A percentile compares a stretch with the other conserved stretches of the same genome.
Conservation (phyloP, 2,329 filamentous ascomycete species). For the Sporothrix globosa region DNA sequence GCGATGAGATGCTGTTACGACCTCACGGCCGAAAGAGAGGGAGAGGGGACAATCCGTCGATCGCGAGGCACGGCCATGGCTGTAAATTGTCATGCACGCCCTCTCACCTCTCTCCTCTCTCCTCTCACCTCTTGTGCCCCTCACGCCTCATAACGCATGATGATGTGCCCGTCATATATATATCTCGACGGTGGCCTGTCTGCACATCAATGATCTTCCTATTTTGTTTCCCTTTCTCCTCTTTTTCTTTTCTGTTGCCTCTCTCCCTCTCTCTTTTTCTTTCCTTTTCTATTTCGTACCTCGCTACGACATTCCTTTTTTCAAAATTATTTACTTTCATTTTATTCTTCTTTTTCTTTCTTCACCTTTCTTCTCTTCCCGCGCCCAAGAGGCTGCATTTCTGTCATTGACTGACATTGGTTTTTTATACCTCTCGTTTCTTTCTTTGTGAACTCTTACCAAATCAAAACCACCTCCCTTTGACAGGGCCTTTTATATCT, state of each 20-base stretch:
- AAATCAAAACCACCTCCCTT: constrained; percentile 30
- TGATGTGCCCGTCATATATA: constrained; percentile 28
- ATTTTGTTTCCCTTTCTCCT: constrained; percentile 19
- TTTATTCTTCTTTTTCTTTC: constrained; percentile 12
- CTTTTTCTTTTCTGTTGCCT: constrained; percentile 16
- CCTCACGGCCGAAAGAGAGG: not conserved
- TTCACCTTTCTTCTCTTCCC: constrained; percentile 22
- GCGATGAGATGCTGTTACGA: constrained; percentile 24
- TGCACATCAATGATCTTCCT: constrained; percentile 33
- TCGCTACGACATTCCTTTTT: constrained; percentile 33
- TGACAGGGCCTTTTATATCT: constrained; percentile 33
- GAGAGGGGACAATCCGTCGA: constrained; percentile 3
- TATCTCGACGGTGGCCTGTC: not conserved
- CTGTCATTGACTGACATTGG: constrained; percentile 21
- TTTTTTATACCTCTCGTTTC: not conserved
- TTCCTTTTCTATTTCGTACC: constrained; percentile 24
- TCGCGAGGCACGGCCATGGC: constrained; percentile 22
- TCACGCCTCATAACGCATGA: constrained; percentile 10
- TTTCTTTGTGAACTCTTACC: constrained; percentile 7
- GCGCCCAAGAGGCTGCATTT: constrained; percentile 38
- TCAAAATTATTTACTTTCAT: constrained; percentile 11
- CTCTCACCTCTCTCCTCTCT: not conserved
- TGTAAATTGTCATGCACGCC: constrained; percentile 22
- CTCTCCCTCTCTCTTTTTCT: constrained; percentile 5
- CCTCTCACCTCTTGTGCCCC: not conserved